Evolutionary conservation across 2,329 filamentous ascomycete genomes (phyloP), one percentile per base, ranked within the genome.

Genomic region (Westerdykella sp.): DNA sequence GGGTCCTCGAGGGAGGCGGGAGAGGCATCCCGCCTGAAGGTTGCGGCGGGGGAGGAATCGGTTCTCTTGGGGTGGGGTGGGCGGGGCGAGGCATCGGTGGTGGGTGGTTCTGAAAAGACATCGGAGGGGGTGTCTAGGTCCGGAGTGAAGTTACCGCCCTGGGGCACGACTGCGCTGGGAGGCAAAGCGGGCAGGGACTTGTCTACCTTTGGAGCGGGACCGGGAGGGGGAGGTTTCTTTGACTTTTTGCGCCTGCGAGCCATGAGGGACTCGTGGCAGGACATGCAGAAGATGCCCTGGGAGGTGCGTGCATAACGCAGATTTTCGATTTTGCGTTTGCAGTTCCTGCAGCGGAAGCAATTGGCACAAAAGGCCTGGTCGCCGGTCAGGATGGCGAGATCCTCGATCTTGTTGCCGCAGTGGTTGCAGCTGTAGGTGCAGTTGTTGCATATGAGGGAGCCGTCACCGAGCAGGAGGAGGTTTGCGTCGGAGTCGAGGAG

Each of bases 211-310:
- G 83, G 78, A 10, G 54, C 40, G 75, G 80, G 51, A n/a, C 55
- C 51, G 40, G 62, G 52, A 11, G 52, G 44, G 12, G 59, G 57
- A 2, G 62, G 57, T 41, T 67, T 66, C 67, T 87, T 89, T 32
- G 84, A 83, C 67, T 87, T 89, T 71, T 97, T 96, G 60, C 88
- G 80, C 51, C 91, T 79, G 50, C 91, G 78, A 39, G 91, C 88
- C 89, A 97, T 97, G 41, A 98, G 72, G 22, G 88, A 93, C 69
- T 98, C 93, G 63, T 98, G 93, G 66, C 93, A 98, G 61, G 84
- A 89, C 93, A 98, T 98, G 72, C 93, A 98, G 65, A 98, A 97
- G 57, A 98, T 98, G 47, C 93, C 93, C 69, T 97, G 93, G 6
- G 91, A 96, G 1, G 93, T 98, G 62, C 93, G 83, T 42, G 93